Evolutionary conservation across 2,329 filamentous ascomycete species (phyloP).

Genomic region (Fusarium nodosum): DNA sequence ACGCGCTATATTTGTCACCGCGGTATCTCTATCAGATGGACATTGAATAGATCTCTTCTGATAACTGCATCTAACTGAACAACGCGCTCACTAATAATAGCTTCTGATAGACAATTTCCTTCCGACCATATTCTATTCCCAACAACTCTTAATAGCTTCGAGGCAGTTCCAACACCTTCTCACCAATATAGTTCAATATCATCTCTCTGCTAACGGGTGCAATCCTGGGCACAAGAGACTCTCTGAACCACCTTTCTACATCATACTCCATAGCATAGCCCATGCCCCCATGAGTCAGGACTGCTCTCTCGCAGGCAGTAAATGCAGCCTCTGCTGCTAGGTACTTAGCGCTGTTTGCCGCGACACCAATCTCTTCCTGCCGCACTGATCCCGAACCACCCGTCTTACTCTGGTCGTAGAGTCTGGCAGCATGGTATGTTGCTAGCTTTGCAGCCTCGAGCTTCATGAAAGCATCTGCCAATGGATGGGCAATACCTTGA

Average conservation of each 20-base stretch:
- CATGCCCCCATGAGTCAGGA: constrained; percentile 73
- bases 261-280: constrained; percentile 75
- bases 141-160: constrained; percentile 69
- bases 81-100: too few species aligned
- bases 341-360: constrained; percentile 79
- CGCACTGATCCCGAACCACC: constrained; percentile 62
- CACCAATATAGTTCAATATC: constrained; percentile 80
- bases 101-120: too few species aligned
- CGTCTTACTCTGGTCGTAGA: constrained; percentile 69
- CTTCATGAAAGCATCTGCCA: constrained; percentile 75
- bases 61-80: too few species aligned
- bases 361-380: constrained; percentile 71
- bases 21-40: too few species aligned
- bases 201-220: constrained; percentile 78
- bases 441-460: constrained; percentile 75
- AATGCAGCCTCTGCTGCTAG: constrained; percentile 75
- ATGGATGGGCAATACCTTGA: constrained; percentile 74
- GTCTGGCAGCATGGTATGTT: constrained; percentile 73
- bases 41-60: too few species aligned
- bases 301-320: constrained; percentile 71
- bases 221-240: constrained; percentile 74
- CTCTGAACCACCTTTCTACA: constrained; percentile 74
- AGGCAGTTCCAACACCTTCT: constrained; percentile 76
- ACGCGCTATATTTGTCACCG: too few species aligned
- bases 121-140: neutral